phyloP scores from a whole-genome alignment of 164 flowering plant genomes.

The Piper longum region DNA sequence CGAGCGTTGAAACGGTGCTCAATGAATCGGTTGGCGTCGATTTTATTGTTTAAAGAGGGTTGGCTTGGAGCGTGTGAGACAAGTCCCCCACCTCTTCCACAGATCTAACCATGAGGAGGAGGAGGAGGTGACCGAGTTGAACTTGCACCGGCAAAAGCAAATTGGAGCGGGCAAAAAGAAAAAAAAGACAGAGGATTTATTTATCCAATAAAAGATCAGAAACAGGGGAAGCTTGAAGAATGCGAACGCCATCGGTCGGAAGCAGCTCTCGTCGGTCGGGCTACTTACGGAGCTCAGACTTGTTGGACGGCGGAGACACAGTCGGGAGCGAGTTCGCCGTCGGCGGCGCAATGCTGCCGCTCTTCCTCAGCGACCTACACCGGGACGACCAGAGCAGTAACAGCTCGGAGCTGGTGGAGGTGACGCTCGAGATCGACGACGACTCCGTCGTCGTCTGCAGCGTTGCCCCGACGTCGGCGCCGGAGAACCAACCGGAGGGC shows the following conservation, averaged over 20 bases:
- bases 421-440: constrained; percentile 66
- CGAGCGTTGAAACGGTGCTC: constrained; percentile 14
- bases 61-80: constrained; percentile 6
- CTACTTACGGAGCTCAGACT: constrained; percentile 10
- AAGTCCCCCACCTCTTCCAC: constrained; percentile 1
- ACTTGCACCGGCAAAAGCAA: too few species aligned
- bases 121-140: background rate
- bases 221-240: background rate
- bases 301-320: constrained; percentile 5
- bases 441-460: constrained; percentile 39
- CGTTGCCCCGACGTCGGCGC: constrained; percentile 32
- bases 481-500: background rate
- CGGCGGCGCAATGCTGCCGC: constrained; percentile 82
- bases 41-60: constrained; percentile 4
- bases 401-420: constrained; percentile 45
- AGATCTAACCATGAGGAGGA: background rate
- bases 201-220: background rate
- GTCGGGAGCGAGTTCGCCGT: constrained; percentile 16
- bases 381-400: constrained; percentile 5
- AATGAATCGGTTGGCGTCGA: constrained; percentile 4
- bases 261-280: constrained; percentile 14
- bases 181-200: too few species aligned
- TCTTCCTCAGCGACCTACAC: constrained; percentile 53
- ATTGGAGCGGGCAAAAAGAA: background rate
- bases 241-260: constrained; percentile 12